Base-by-base conservation (phyloP, 2,329 filamentous ascomycete genomes). In the Diplodia intermedia region DNA sequence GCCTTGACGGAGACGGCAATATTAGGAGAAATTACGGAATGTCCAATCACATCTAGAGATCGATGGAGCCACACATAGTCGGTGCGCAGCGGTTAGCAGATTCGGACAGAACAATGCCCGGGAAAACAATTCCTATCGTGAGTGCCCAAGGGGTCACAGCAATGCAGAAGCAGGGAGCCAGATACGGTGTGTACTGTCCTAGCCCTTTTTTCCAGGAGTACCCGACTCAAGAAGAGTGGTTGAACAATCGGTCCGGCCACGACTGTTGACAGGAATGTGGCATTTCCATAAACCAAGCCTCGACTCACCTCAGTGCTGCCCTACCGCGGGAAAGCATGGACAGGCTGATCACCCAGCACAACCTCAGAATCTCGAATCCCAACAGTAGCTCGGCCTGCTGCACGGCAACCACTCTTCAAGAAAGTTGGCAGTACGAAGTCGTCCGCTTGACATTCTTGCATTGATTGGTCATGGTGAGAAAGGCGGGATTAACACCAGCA, bases 381-480 rank as follows among this genome's bases (percentile, higher is more conserved):
- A 2, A n/a, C 7, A 8, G 43, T 47, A 47, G n/a, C 43, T 47
- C 43, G 15, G 18, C 43, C 43, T 47, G 43, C 18, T n/a, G n/a
- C 43, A 47, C 43, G 20, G n/a, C 43, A 47, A n/a, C 43, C 43
- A 11, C 43, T 47, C n/a, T 18, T n/a, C 11, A 7, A 12, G 43
- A 20, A 47, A 26, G 55, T 29, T 36, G 31, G 55, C 55, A 43
- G 15, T 36, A 18, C 9, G 8, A 29, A 18, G 12, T 6, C 18
- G 36, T 60, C 36, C 20, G 29, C 5, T 23, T 26, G 38, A 33
- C 55, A 23, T 26, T 26, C 26, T 26, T 26, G 26, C 26, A 26
- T 26, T 36, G 60, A 50, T 52, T 63, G 60, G 60, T 63, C 60
- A 63, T 63, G 26, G 31, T 50, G 43, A 63, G 31, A 52, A 56